Evolutionary conservation across 192 early-diverging fungal genomes (phyloP), one percentile per base, ranked within the genome.

Genomic region (Umbelopsis sp.): DNA sequence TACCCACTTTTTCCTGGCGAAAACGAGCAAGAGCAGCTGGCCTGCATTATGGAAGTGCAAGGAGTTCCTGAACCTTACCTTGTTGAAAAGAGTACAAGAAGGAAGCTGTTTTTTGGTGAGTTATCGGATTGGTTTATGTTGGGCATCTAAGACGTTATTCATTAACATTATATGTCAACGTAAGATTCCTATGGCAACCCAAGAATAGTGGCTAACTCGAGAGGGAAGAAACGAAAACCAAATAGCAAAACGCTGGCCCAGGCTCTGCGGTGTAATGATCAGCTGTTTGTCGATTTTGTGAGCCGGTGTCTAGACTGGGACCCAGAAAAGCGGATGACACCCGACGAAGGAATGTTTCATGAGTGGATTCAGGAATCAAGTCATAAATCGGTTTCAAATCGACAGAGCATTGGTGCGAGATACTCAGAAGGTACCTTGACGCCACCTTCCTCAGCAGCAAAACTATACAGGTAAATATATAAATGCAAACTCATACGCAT

Each of bases 21-120:
- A 79, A 96, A 96, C 76, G 97, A 99, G 74, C 91, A 94, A 74
- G 96, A 99, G 72, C 97, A 99, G 77, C 81, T 99, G 51, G 84
- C 91, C 8, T 95, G 95, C 79, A 96, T 99, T 43, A 95, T 99
- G 91, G 96, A 99, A 81, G 82, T 96, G n/a, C 84, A 91, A 43
- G 96, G 96, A 11, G 82, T 94, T 22, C 97, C 97, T 9, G 90
- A 91, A 3, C 71, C 79, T 26, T 86, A 89, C 53, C 80, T 99
- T 36, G 71, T 99, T 17, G 91, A 94, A 17, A 82, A 85, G 31
- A 92, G 94, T 34, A 84, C 88, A 24, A 85, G 97, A 45, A 89
- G 91, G 44, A 93, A 92, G 50, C 81, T 93, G n/a, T 99, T 98
- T 79, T 97, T 97, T 75, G 97, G 90, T 93, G 81, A 84, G 76